These are phyloP conservation scores for Colletotrichum sp. DNA, from an alignment of 2,329 filamentous ascomycete genomes.

Conservation along the genomic window DNA sequence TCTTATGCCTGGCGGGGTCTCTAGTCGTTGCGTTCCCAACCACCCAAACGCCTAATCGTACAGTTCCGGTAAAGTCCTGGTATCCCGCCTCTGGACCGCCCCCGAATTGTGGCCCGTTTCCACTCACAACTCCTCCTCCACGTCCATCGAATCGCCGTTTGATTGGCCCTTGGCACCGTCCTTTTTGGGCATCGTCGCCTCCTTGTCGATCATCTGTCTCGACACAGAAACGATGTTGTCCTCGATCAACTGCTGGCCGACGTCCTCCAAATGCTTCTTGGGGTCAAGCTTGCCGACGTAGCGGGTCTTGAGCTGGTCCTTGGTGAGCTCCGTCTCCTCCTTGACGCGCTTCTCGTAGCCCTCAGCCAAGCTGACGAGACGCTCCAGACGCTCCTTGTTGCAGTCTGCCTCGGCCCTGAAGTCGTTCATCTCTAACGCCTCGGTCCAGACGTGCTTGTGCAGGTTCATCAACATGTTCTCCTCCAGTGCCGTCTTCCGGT, in stretches of 20 bases:
- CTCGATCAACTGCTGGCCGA: conserved; percentile 95
- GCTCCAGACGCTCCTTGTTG: conserved; percentile 88
- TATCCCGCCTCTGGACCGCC: conserved; percentile 20
- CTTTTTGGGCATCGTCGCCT: conserved; percentile 87
- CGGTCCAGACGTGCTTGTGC: conserved; percentile 99
- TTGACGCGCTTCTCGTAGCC: conserved; percentile 99
- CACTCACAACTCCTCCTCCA: conserved; percentile 61
- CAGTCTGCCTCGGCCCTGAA: conserved; percentile 83
- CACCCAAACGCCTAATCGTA: conserved; percentile 30
- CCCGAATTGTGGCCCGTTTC: not conserved
- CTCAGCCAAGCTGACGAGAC: conserved; percentile 87
- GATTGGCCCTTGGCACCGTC: conserved; percentile 55
- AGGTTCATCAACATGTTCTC: conserved; percentile 99
- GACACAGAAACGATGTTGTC: conserved; percentile 99
- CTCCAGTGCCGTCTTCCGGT: conserved; percentile 94
- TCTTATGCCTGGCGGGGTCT: conserved; percentile 18
- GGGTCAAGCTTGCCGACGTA: conserved; percentile 99
- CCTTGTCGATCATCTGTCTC: conserved; percentile 99
- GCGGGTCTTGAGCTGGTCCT: conserved; percentile 97
- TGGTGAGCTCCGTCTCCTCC: conserved; percentile 96
- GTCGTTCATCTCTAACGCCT: conserved; percentile 95
- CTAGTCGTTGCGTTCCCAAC: conserved; percentile 21
- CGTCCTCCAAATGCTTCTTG: conserved; percentile 98
- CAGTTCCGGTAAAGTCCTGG: conserved; percentile 23
- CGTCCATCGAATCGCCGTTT: conserved; percentile 71